A percentile compares a stretch with the other conserved stretches of the same genome.
These are phyloP conservation scores for Chrysoporthe austroafricana DNA, from an alignment of 2,329 filamentous ascomycete species.

Conservation along the genomic window DNA sequence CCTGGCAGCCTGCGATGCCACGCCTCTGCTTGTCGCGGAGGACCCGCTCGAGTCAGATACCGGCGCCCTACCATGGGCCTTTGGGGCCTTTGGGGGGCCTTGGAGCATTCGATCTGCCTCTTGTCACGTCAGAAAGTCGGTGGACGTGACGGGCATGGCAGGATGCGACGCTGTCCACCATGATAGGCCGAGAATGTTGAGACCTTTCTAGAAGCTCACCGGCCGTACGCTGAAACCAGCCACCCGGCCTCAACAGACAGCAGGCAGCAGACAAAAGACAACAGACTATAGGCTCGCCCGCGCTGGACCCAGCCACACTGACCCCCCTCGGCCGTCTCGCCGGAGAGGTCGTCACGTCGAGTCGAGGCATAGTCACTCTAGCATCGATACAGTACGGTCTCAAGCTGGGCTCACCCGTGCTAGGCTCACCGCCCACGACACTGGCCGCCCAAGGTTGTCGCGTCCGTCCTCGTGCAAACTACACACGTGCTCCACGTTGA, in stretches of 20 bases:
- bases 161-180: constrained; percentile 1
- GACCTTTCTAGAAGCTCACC: too few relatives aligned
- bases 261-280: background rate
- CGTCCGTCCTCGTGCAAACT: background rate
- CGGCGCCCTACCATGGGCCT: background rate
- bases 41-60: constrained; percentile 10
- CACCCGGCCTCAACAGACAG: background rate
- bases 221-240: constrained; percentile 1
- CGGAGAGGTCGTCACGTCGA: background rate
- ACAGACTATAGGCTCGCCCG: background rate
- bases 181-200: constrained; percentile 3
- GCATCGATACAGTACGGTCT: background rate
- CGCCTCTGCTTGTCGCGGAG: constrained; percentile 4
- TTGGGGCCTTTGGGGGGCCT: background rate
- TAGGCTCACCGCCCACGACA: background rate
- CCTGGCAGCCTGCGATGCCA: constrained; percentile 1
- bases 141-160: background rate
- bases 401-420: background rate
- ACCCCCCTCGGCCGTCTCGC: background rate
- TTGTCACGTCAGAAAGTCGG: constrained; percentile 10
- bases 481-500: constrained; percentile 1
- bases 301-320: background rate
- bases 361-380: background rate
- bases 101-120: background rate
- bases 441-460: background rate